A percentile compares a stretch with the other conserved stretches of the same genome.
phyloP scores from a whole-genome alignment of 129 eudicot species.

The Kitagawia praeruptora region DNA sequence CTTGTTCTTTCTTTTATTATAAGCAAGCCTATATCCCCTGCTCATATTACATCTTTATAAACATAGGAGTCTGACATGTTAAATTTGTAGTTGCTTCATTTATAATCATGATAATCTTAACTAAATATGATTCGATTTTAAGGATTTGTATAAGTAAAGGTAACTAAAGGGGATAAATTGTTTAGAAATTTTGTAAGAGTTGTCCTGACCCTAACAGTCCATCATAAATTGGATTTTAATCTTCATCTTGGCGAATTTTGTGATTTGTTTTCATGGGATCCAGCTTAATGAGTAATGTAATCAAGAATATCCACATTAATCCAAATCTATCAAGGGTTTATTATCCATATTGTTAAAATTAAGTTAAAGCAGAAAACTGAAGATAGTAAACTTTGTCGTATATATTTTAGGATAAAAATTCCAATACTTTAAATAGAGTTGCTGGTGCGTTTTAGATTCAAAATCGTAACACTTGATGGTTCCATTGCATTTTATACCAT shows the following conservation, averaged over 20 bases:
- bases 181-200: background rate
- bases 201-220: background rate
- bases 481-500: background rate
- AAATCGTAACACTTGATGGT: background rate
- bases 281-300: background rate
- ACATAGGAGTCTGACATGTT: background rate
- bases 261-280: background rate
- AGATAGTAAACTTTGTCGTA: background rate
- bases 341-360: background rate
- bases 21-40: background rate
- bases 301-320: background rate
- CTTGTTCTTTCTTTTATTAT: background rate
- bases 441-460: background rate
- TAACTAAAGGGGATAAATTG: background rate
- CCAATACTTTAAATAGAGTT: background rate
- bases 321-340: background rate
- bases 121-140: background rate
- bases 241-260: background rate
- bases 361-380: background rate
- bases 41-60: background rate
- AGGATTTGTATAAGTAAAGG: background rate
- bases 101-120: background rate
- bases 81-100: background rate
- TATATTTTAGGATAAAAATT: background rate
- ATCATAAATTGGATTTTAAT: background rate